These are phyloP conservation scores for Davidsoniella eucalypti DNA, from an alignment of 2,329 filamentous ascomycete genomes.

Conservation along the genomic window DNA sequence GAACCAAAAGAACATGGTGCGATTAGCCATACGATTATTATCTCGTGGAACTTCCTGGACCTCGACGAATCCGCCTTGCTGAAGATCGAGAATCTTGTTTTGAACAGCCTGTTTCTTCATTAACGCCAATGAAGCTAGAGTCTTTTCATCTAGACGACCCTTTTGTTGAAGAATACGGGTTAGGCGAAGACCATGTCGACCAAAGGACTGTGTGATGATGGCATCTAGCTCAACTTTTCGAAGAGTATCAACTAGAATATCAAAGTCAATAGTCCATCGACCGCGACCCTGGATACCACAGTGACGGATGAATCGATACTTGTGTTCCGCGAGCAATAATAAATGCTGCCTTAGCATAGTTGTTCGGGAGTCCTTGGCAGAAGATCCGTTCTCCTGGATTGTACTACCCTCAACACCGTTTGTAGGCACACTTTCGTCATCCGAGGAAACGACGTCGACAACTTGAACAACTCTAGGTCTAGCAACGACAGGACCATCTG, in stretches of 20 bases:
- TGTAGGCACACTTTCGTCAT: constrained; percentile 16
- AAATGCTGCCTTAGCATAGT: constrained; percentile 42
- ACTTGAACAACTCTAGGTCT: constrained; percentile 1
- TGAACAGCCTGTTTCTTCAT: constrained; percentile 77
- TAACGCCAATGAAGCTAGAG: constrained; percentile 62
- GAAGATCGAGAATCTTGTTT: constrained; percentile 68
- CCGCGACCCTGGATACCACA: constrained; percentile 45
- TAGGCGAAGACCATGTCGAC: constrained; percentile 62
- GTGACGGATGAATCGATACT: constrained; percentile 50
- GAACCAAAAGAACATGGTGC: constrained; percentile 84
- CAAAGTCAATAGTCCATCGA: constrained; percentile 74
- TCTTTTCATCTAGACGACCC: constrained; percentile 90
- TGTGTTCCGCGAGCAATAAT: constrained; percentile 53
- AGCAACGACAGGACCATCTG: constrained; percentile 15
- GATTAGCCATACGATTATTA: constrained; percentile 60
- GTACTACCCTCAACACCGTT: constrained; percentile 30
- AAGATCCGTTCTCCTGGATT: constrained; percentile 19
- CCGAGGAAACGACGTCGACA: constrained; percentile 14
- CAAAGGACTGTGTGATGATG: constrained; percentile 62
- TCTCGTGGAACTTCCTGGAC: constrained; percentile 91
- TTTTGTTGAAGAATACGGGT: constrained; percentile 70
- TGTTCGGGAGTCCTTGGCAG: constrained; percentile 25
- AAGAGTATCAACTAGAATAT: constrained; percentile 51
- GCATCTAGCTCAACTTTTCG: constrained; percentile 67
- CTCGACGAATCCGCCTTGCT: constrained; percentile 72